phyloP scores from a whole-genome alignment of 2,329 filamentous ascomycete genomes.

The Colletotrichum sidae region DNA sequence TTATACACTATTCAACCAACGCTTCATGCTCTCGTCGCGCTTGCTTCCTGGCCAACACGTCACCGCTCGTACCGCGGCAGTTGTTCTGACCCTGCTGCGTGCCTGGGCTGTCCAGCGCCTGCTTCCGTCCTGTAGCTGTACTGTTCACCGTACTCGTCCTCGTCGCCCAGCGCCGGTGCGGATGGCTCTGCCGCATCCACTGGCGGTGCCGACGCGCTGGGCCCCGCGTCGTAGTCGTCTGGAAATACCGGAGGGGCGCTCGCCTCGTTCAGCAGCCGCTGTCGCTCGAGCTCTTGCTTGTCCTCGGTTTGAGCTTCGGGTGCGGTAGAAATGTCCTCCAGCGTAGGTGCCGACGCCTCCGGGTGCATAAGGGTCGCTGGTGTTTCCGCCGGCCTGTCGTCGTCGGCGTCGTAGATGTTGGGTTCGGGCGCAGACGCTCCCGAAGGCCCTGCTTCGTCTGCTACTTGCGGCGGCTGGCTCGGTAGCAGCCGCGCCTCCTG shows the following conservation, averaged over 20 bases:
- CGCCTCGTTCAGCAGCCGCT: conserved; percentile 70
- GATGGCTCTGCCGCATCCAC: conserved; percentile 56
- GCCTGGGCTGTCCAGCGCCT: conserved; percentile 21
- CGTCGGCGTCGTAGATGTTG: conserved; percentile 63
- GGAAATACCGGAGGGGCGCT: conserved; percentile 72
- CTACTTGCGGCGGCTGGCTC: conserved; percentile 73
- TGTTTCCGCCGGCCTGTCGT: conserved; percentile 45
- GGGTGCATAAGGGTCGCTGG: conserved; percentile 42
- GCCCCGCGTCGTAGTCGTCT: conserved; percentile 59
- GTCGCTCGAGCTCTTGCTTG: conserved; percentile 81
- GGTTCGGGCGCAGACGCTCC: conserved; percentile 41
- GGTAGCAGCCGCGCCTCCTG: conserved; percentile 85
- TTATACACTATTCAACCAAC: conserved; percentile 35
- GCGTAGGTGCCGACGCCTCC: conserved; percentile 57
- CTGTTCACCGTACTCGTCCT: conserved; percentile 60
- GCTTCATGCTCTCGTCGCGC: conserved; percentile 19
- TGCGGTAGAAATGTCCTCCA: conserved; percentile 54
- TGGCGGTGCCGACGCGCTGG: conserved; percentile 46
- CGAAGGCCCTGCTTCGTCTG: conserved; percentile 49
- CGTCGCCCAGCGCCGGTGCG: conserved; percentile 68
- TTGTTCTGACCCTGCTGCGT: conserved; percentile 41
- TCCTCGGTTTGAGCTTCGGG: conserved; percentile 68
- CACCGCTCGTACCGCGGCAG: conserved; percentile 51
- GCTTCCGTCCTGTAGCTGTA: conserved; percentile 40
- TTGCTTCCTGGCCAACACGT: conserved; percentile 9